Evolutionary conservation across 2,329 filamentous ascomycete species (phyloP), one percentile per base, ranked within the genome.

Genomic region (Proliferodiscus dingleyae): DNA sequence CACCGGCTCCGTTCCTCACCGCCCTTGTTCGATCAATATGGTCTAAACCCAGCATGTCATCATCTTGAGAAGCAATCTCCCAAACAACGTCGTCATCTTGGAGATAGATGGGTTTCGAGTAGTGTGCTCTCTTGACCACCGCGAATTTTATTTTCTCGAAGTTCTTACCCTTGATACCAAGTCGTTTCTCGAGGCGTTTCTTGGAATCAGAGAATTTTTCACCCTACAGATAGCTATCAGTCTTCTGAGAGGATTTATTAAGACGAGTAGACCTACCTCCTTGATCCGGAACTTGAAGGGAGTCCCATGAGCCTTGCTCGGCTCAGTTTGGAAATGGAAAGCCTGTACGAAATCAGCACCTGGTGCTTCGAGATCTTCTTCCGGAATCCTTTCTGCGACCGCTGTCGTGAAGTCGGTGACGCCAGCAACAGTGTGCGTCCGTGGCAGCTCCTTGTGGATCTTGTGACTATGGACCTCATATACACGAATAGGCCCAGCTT

Each of bases 141-240:
- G 89, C 87, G 71, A 98, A 96, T 68, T 94, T 96, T 67, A 98
- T 93, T 74, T 97, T 97, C 67, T 98, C 91, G 57, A 98, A 90
- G 55, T 89, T 89, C 74, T 98, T 98, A 66, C 93, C 94, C 68
- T 96, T 96, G 69, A 98, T 83, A 21, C 90, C 90, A 1, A 88
- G 95, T 48, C 91, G 78, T 66, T 90, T 91, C 57, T 93, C 90
- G 3, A 98, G 73, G n/a, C 93, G 82, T 69, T 95, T 89, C 71
- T 91, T 96, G 34, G 90, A 96, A 26, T 97, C 88, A 47, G 81
- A 82, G 68, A 98, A 97, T 30, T 76, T 74, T 66, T 98, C 93
- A 43, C 82, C 87, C 81, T 91, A 41, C 8, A 23, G 3, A 29
- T 3, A 7, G n/a, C 41, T 57, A 39, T 55, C 49, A 41, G 9